Conservation (phyloP, 495 filamentous ascomycete genomes). For the Tuber aestivum region DNA sequence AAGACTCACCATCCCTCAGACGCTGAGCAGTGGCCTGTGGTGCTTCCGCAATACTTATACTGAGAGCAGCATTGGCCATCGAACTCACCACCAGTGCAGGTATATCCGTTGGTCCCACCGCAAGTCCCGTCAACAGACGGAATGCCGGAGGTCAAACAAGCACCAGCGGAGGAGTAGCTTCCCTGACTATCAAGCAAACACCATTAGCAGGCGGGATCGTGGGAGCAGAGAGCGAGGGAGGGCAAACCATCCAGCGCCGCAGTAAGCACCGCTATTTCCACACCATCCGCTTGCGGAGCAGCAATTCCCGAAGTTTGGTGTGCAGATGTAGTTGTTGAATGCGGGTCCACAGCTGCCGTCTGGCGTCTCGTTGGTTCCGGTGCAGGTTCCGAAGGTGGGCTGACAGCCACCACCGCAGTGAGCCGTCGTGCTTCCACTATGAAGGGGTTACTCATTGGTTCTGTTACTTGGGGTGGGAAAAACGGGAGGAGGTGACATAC, state of each 20-base stretch:
- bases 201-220: neutral
- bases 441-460: neutral
- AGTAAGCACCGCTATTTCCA: constrained; percentile 11
- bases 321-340: constrained; percentile 9
- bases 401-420: constrained; percentile 20
- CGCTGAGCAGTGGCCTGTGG: neutral
- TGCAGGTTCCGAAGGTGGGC: constrained; percentile 1
- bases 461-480: neutral
- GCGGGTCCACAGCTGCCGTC: constrained; percentile 19
- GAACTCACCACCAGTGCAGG: constrained; percentile 9
- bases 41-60: constrained; percentile 12
- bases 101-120: neutral
- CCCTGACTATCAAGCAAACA: constrained; percentile 10
- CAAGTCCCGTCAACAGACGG: constrained; percentile 18
- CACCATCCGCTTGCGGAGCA: constrained; percentile 22
- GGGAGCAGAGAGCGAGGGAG: neutral
- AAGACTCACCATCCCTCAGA: constrained; percentile 9
- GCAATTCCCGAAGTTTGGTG: neutral
- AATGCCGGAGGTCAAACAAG: constrained; percentile 6
- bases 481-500: neutral
- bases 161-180: constrained; percentile 7
- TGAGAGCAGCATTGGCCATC: constrained; percentile 19
- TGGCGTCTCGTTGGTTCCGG: neutral
- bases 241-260: constrained; percentile 24
- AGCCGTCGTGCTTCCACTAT: neutral